Base-by-base conservation (phyloP, 768 basidiomycete genomes). In the Panaeolus cyanescens region DNA sequence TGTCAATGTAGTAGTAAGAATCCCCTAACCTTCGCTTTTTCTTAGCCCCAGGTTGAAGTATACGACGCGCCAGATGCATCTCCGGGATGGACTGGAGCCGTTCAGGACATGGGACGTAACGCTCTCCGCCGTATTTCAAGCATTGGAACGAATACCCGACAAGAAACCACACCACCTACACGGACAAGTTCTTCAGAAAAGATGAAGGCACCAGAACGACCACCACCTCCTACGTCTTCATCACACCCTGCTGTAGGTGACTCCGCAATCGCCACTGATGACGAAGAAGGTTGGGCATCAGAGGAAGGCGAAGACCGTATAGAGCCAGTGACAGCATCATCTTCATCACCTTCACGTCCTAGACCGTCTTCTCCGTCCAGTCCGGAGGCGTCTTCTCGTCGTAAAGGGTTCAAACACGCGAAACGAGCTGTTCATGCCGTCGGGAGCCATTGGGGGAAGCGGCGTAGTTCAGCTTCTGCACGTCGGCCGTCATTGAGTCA, bases 251-350 rank as follows among this genome's bases (percentile, higher is more conserved):
- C 20, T 17, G 15, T 50, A 3, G 2, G 10, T 28, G 25, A 67
- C 63, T 59, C 62, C 37, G 58, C 59, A 25, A 56, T 64, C 28
- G 55, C 65, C 6, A 79, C 81, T 3, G 84, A 80, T 4, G 85
- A 85, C 17, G 87, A 88, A 0, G 89, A 84, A 61, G 86, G 79
- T 1, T 90, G 87, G 88, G 79, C 80, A 17, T 90, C 88, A 5
- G 90, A 91, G 54, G 74, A 69, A 22, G 81, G 79, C 59, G 73
- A 67, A 40, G 66, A 37, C 50, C 45, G 5, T 57, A 59, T 12
- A 56, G 22, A 50, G 4, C 30, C 15, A 19, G 54, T 22, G 28
- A 37, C 60, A 57, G 33, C 45, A 55, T 53, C 56, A 33, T 9
- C 62, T 54, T 17, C 61, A 63, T 33, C 37, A 37, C 53, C 33